A percentile compares a stretch with the other conserved stretches of the same genome.
Conservation (phyloP, 768 basidiomycete genomes). For the Psilocybe cubensis region DNA sequence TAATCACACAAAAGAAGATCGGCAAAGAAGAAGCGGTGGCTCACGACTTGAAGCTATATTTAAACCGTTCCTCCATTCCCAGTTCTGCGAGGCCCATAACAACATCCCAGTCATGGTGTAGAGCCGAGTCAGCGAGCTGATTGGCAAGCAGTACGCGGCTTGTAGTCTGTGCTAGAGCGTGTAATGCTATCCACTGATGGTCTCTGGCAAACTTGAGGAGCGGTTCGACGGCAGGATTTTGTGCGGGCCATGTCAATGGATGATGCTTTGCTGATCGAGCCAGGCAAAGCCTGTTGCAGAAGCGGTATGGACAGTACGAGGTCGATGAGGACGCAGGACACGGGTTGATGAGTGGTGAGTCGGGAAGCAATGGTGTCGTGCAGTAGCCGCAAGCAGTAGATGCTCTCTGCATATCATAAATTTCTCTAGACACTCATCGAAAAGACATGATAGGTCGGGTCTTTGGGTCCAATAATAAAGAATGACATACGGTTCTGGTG, state of each 20-base stretch:
- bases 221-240: conserved; percentile 69
- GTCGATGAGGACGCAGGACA: conserved; percentile 51
- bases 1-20: conserved; percentile 1
- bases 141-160: conserved; percentile 62
- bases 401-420: conserved; percentile 66
- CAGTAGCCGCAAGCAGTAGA: conserved; percentile 75
- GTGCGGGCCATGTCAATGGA: conserved; percentile 71
- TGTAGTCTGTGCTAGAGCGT: conserved; percentile 71
- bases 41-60: conserved; percentile 51
- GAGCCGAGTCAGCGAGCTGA: conserved; percentile 48
- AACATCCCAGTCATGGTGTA: conserved; percentile 55
- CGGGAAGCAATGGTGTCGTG: conserved; percentile 60
- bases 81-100: conserved; percentile 70
- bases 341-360: conserved; percentile 49
- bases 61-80: conserved; percentile 72
- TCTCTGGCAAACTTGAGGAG: conserved; percentile 63
- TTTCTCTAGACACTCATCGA: conserved; percentile 55
- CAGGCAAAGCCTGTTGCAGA: conserved; percentile 82
- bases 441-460: neutral
- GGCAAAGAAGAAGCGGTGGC: conserved; percentile 20
- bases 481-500: conserved; percentile 72
- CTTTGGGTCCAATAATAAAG: neutral
- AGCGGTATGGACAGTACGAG: conserved; percentile 62
- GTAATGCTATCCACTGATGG: conserved; percentile 75
- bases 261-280: conserved; percentile 66